Base-by-base conservation (phyloP, 306 rosid genomes). In the Lathyrus sativus region DNA sequence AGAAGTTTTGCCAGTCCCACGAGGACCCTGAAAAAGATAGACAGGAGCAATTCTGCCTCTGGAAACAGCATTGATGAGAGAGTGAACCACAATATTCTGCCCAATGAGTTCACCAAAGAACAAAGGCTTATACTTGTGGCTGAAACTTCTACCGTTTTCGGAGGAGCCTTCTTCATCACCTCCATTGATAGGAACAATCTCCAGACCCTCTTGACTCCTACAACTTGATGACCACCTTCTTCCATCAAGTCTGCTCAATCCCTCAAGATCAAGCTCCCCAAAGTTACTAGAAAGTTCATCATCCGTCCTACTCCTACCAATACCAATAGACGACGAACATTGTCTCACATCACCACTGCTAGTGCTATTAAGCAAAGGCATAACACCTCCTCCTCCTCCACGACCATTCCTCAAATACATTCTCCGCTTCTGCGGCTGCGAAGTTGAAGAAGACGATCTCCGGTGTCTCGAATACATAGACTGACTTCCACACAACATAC, bases 181-280 rank as follows among this genome's bases (percentile, higher is more conserved):
- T 77, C 85, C 88, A 51, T 82, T 81, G 62, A 86, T 64, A 82
- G 91, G 83, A 45, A 92, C 92, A 73, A 89, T 85, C 82, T 90
- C 98, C 66, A 90, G 53, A 57, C 91, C 98, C 71, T 88, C 96
- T 64, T 85, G 96, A 80, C 99, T 90, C 83, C 93, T 79, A 76
- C 97, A 90, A 80, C 98, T 93, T 3, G 97, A 78, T 1, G 98
- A 93, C 97, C 99, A 93, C 84, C 97, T 82, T 71, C 95, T 84
- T 63, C 97, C 99, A 78, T 93, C 99, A 87, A 93, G 81, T 58
- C 96, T 71, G 78, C 99, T 93, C 77, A 93, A 80, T 53, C 95
- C 99, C 85, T 93, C 99, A 63, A 93, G 91, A 87, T 93, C 96
- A 81, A 93, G 95, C 82, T 93, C 99, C 73, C 97, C 96, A 66